Base-by-base conservation (phyloP, 2,329 filamentous ascomycete species). In the Sporothrix brasiliensis region DNA sequence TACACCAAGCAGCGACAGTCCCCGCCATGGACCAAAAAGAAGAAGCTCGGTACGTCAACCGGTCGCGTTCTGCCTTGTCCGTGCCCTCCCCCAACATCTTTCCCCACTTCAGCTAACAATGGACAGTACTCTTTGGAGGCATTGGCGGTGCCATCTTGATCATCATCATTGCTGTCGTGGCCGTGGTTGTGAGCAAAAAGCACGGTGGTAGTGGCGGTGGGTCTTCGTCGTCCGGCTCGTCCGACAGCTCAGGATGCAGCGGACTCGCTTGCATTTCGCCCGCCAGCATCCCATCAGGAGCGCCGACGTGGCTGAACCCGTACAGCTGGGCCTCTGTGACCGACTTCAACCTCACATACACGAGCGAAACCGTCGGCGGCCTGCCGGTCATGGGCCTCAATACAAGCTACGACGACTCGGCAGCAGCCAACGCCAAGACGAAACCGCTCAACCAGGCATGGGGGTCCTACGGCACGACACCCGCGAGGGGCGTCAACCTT, bases 281-380 rank as follows among this genome's bases (percentile, higher is more conserved):
- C 34, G 81, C 82, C 73, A 85, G 83, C 70, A 87, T 92, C 66
- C 91, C 91, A 4, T 71, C 80, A 82, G 70, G 84, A 84, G 72
- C 93, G 88, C 76, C 89, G 87, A 79, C 92, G 89, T 90, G 91
- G 73, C 84, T 97, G 24, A 94, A 99, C 77, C 95, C 95, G 0
- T 97, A 93, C 79, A 89, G 90, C 1, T 99, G 95, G 95, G 91
- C 91, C 74, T 91, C 96, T 75, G 97, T 94, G 0, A 86, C 85
- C 0, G 93, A 94, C 76, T 97, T 98, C 83, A 99, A 99, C 78
- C 86, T 94, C 72, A 98, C 95, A 0, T 99, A 96, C 78, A 99
- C 95, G 0, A 88, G 90, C 72, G 86, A 88, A 66, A 93, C 89
- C 16, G 90, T 98, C 0, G 95, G 95, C 24, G 92, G 90, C 2